These are phyloP conservation scores for Lactifluus volemus DNA, from an alignment of 768 basidiomycete genomes.

Conservation along the genomic window DNA sequence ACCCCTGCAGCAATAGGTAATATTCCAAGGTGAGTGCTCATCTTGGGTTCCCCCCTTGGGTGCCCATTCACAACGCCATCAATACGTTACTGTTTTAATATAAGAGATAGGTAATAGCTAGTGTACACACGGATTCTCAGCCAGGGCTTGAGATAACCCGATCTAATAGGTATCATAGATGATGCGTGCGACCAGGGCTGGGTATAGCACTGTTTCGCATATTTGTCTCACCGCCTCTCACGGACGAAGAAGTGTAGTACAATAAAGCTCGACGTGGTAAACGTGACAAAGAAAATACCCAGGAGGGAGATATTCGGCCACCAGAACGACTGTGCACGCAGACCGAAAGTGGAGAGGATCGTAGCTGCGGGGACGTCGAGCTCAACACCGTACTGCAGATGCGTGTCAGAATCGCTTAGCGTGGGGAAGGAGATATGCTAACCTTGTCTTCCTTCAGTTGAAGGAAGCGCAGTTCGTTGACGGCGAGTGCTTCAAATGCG, in stretches of 20 bases:
- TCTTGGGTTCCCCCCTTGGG: no score
- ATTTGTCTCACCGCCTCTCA: slow-evolving; percentile 44
- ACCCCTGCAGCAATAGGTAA: no score
- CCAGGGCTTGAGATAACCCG: background rate
- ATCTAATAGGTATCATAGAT: slow-evolving; percentile 4
- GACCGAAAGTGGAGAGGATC: slow-evolving; percentile 89
- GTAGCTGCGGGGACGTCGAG: slow-evolving; percentile 94
- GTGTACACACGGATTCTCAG: background rate
- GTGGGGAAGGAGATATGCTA: slow-evolving; percentile 21
- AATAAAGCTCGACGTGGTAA: slow-evolving; percentile 69
- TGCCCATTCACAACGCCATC: no score
- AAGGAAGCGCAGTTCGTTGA: slow-evolving; percentile 92
- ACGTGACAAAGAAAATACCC: slow-evolving; percentile 76
- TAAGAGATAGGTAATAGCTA: background rate
- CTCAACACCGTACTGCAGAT: slow-evolving; percentile 85
- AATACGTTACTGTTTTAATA: no score
- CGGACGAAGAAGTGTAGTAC: slow-evolving; percentile 84
- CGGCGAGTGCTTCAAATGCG: slow-evolving; percentile 94
- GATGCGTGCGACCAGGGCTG: background rate
- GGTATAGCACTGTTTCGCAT: slow-evolving; percentile 2
- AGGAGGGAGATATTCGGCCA: slow-evolving; percentile 91
- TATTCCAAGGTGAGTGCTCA: no score
- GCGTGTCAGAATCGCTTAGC: background rate
- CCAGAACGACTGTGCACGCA: slow-evolving; percentile 95
- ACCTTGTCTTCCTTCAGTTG: slow-evolving; percentile 89